A percentile compares a stretch with the other conserved stretches of the same genome.
Conservation (phyloP, 306 rosid genomes). For the Prunus campanulata region DNA sequence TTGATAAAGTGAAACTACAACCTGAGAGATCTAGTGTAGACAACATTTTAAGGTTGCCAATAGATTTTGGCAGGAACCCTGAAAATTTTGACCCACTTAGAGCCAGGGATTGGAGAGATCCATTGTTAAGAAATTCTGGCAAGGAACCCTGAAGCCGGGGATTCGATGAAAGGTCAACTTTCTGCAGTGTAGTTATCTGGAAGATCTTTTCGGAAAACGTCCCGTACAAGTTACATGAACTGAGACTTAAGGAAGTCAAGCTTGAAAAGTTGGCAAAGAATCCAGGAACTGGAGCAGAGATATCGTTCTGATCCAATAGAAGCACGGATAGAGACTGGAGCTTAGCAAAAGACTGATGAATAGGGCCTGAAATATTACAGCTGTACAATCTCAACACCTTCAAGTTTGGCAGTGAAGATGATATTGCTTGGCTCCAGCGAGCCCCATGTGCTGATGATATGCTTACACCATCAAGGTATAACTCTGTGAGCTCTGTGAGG, state of each 20-base stretch:
- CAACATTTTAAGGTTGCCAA: conserved; percentile 12
- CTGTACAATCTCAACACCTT: conserved; percentile 6
- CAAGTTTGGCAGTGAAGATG: no score
- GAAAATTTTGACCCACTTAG: no score
- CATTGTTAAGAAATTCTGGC: not conserved
- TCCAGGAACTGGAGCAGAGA: conserved; percentile 17
- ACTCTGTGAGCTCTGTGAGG: conserved; percentile 7
- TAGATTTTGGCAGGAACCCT: conserved; percentile 2
- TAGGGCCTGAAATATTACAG: conserved; percentile 15
- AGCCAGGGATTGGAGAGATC: no score
- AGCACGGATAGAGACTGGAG: conserved; percentile 24
- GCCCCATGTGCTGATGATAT: no score
- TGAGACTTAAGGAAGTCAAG: conserved; percentile 20
- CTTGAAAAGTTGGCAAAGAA: conserved; percentile 18
- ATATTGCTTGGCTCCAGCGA: no score
- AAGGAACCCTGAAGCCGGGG: conserved; percentile 22
- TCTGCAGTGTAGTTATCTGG: conserved; percentile 17
- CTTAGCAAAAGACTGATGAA: conserved; percentile 17
- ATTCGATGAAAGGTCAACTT: conserved; percentile 5
- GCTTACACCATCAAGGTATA: no score
- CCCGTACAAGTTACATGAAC: not conserved
- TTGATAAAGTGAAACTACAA: conserved; percentile 12
- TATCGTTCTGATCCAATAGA: not conserved
- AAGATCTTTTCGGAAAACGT: conserved; percentile 27
- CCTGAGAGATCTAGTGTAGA: not conserved